phyloP scores from a whole-genome alignment of 176 grass and related monocot species.

The Oryza glaberrima region DNA sequence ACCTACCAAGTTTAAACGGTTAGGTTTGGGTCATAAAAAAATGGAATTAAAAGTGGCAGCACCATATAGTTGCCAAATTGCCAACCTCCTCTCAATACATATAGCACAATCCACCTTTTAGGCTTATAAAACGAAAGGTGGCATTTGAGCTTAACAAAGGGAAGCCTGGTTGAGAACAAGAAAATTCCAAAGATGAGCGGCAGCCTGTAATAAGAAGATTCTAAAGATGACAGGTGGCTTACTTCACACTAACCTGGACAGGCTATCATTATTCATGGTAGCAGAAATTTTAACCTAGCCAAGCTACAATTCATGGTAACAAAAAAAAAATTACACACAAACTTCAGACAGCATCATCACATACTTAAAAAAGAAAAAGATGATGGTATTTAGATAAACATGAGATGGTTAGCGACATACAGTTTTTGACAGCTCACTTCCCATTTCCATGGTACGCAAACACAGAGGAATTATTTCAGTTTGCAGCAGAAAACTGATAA shows the following conservation, averaged over 20 bases:
- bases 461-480: constrained; percentile 99
- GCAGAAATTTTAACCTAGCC: not conserved
- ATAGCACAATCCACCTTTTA: constrained; percentile 20
- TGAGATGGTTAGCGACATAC: constrained; percentile 48
- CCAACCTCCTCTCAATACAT: not conserved
- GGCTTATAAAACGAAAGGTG: constrained; percentile 1
- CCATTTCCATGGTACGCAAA: constrained; percentile 98
- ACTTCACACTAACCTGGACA: not conserved
- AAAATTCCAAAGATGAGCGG: constrained; percentile 30
- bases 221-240: not conserved
- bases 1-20: not conserved
- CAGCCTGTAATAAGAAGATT: not conserved
- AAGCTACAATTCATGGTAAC: too few relatives aligned
- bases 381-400: not conserved
- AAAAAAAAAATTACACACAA: not conserved
- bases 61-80: not conserved
- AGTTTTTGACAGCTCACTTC: constrained; percentile 96
- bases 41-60: not conserved
- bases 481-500: constrained; percentile 96
- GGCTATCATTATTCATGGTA: not conserved
- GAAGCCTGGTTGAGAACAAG: not conserved
- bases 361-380: constrained; percentile 27
- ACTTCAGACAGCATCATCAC: not conserved
- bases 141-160: constrained; percentile 9
- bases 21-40: not conserved